Conservation (phyloP, 805 yeast genomes). For the Candida awuae region DNA sequence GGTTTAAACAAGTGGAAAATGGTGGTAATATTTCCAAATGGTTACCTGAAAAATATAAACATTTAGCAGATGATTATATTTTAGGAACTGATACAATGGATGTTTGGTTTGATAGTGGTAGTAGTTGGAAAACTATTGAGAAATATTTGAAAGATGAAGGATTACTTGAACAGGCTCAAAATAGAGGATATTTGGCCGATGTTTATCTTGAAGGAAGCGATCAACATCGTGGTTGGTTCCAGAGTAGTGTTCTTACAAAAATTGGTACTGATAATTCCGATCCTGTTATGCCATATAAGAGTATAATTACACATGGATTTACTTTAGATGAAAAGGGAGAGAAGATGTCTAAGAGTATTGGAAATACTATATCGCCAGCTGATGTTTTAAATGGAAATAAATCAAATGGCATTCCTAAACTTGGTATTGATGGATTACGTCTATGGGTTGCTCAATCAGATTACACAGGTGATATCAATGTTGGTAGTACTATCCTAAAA, state of each 20-base stretch:
- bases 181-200: slow-evolving; percentile 52
- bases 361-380: slow-evolving; percentile 68
- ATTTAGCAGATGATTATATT: slow-evolving; percentile 35
- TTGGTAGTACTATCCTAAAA: slow-evolving; percentile 62
- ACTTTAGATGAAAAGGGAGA: slow-evolving; percentile 76
- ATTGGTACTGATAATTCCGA: slow-evolving; percentile 36
- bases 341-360: slow-evolving; percentile 92
- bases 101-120: slow-evolving; percentile 98
- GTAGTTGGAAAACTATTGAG: slow-evolving; percentile 70
- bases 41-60: slow-evolving; percentile 53
- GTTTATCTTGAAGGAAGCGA: slow-evolving; percentile 96
- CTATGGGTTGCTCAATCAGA: slow-evolving; percentile 87
- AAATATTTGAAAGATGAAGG: slow-evolving; percentile 31
- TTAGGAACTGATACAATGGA: slow-evolving; percentile 93
- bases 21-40: slow-evolving; percentile 45
- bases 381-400: slow-evolving; percentile 57
- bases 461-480: slow-evolving; percentile 70
- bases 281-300: slow-evolving; percentile 50
- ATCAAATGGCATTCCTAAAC: slow-evolving; percentile 42
- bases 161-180: slow-evolving; percentile 24
- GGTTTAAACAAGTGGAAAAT: slow-evolving; percentile 46
- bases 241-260: slow-evolving; percentile 78
- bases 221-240: slow-evolving; percentile 99
- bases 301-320: slow-evolving; percentile 88
- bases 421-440: slow-evolving; percentile 89